Conservation (phyloP, 1,284 basidiomycete species). For the Sutorius eximius region DNA sequence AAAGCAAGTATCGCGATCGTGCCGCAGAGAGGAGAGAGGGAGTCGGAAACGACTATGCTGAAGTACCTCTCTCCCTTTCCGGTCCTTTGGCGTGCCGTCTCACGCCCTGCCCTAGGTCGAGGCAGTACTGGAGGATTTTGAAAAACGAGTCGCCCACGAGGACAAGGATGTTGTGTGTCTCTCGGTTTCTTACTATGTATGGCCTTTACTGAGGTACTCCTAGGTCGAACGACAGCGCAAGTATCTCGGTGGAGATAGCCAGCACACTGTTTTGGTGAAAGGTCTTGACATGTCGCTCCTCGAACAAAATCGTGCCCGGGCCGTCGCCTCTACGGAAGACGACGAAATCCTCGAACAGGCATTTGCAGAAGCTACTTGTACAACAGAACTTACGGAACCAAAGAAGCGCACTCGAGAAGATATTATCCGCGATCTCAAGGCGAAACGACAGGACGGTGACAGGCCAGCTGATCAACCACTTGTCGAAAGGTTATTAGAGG, state of each 20-base stretch:
- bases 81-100: neutral
- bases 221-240: constrained; percentile 76
- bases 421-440: constrained; percentile 71
- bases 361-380: constrained; percentile 46
- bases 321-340: constrained; percentile 51
- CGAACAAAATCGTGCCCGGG: constrained; percentile 77
- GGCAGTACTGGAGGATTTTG: constrained; percentile 77
- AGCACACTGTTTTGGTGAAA: constrained; percentile 85
- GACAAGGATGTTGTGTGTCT: constrained; percentile 57
- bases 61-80: constrained; percentile 39
- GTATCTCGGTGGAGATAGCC: constrained; percentile 86
- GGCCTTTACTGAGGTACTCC: constrained; percentile 1
- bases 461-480: constrained; percentile 15
- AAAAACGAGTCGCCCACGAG: constrained; percentile 57
- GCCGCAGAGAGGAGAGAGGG: constrained; percentile 67
- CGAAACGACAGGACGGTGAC: constrained; percentile 44
- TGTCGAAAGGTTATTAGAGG: constrained; percentile 13
- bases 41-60: constrained; percentile 64
- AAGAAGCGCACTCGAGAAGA: constrained; percentile 75
- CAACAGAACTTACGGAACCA: constrained; percentile 28
- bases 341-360: constrained; percentile 78
- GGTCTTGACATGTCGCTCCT: constrained; percentile 88
- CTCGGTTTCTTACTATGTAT: neutral
- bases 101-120: constrained; percentile 56
- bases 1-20: constrained; percentile 63